Percentiles rank a stretch among this genome's conserved stretches.
phyloP scores from a whole-genome alignment of 352 stramenopile genomes.

The Globisporangium heterothallicum region DNA sequence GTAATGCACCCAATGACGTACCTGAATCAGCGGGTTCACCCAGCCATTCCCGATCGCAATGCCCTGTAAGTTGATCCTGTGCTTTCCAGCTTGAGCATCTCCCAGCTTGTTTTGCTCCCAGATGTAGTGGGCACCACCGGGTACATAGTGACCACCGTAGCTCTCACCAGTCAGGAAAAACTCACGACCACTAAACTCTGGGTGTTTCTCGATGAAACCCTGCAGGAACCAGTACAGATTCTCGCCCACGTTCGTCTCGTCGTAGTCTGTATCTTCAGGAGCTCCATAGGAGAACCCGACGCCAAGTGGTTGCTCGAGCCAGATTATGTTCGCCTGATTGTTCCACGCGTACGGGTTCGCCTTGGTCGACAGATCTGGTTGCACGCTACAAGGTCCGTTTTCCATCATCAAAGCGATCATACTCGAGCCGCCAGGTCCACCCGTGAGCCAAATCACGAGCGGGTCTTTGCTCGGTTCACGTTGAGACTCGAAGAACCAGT shows the following conservation, averaged over 20 bases:
- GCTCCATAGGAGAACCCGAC: constrained; percentile 33
- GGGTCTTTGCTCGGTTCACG: constrained; percentile 17
- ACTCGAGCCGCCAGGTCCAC: constrained; percentile 29
- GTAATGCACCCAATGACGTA: too few species aligned
- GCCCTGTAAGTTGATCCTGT: constrained; percentile 33
- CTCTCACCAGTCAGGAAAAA: constrained; percentile 55
- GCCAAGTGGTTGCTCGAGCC: constrained; percentile 1
- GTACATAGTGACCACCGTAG: constrained; percentile 55
- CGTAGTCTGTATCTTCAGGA: constrained; percentile 17
- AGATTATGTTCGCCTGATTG: not conserved
- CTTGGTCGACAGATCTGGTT: constrained; percentile 15
- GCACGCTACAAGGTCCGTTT: constrained; percentile 30
- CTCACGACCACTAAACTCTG: constrained; percentile 32
- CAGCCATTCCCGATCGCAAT: constrained; percentile 36
- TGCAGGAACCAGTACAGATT: constrained; percentile 50
- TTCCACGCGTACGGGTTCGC: constrained; percentile 28
- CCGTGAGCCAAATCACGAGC: constrained; percentile 36
- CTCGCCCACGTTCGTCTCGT: constrained; percentile 31
- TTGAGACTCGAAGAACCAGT: constrained; percentile 36
- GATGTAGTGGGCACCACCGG: constrained; percentile 46
- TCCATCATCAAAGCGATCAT: constrained; percentile 24
- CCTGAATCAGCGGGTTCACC: constrained; percentile 5
- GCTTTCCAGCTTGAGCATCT: not conserved
- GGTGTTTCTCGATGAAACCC: constrained; percentile 39
- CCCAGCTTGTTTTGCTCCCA: constrained; percentile 31